Evolutionary conservation across 139 green algal species (phyloP).

Genomic region (Pycnococcus provasolii): DNA sequence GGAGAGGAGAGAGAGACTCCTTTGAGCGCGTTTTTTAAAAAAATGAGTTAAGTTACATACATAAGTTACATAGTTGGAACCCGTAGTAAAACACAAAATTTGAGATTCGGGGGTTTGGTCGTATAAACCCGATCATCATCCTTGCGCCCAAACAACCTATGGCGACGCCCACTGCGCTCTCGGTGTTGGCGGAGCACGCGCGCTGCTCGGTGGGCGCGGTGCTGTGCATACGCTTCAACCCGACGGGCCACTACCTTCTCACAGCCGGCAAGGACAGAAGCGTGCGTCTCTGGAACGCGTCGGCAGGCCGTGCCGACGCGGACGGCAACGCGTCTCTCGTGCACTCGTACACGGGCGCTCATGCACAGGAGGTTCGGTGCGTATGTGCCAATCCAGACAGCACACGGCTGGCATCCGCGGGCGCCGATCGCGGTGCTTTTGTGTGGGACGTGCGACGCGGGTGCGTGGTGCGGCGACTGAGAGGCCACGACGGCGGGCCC

Average conservation of each 20-base stretch:
- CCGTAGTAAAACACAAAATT: too few species aligned
- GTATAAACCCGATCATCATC: too few species aligned
- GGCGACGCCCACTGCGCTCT: too few species aligned
- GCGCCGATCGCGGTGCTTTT: conserved; percentile 75
- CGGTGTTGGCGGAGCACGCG: too few species aligned
- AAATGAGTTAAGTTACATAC: too few species aligned
- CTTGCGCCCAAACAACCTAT: too few species aligned
- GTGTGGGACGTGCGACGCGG: conserved; percentile 83
- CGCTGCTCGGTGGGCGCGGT: neutral
- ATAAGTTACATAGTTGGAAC: too few species aligned
- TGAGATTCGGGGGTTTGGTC: too few species aligned
- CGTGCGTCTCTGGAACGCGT: conserved; percentile 74
- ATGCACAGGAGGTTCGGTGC: conserved; percentile 72
- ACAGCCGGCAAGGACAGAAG: conserved; percentile 75
- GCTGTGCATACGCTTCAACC: conserved; percentile 67
- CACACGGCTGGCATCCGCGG: conserved; percentile 74
- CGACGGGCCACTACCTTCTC: conserved; percentile 64
- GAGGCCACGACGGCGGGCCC: conserved; percentile 62
- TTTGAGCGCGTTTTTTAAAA: too few species aligned
- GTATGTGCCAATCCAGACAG: conserved; percentile 57
- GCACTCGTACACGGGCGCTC: conserved; percentile 64
- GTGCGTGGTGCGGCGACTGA: conserved; percentile 67
- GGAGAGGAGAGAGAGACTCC: too few species aligned
- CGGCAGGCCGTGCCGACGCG: conserved; percentile 31
- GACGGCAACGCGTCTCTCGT: conserved; percentile 34